Percentiles rank a stretch among this genome's conserved stretches.
Evolutionary conservation across 2,329 filamentous ascomycete species (phyloP).

Genomic region (Salinomyces thailandicus): DNA sequence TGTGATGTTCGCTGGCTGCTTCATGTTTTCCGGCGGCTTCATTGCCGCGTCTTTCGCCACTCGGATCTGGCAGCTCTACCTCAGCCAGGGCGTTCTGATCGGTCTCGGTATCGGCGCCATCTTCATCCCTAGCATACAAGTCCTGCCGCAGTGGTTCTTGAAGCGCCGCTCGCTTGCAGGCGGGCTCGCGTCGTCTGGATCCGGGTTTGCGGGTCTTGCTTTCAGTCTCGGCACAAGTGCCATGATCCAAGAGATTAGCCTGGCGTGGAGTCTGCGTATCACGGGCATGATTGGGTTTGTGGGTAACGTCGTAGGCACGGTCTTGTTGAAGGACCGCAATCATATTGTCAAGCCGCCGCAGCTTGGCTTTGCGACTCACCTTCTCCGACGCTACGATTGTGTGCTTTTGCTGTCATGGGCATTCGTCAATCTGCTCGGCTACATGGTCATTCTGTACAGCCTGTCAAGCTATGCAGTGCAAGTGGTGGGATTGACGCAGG

Average conservation of each 20-base stretch:
- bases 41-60: constrained; percentile 30
- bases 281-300: constrained; percentile 25
- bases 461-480: constrained; percentile 36
- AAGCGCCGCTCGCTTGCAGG: constrained; percentile 30
- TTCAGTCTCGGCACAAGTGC: constrained; percentile 25
- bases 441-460: constrained; percentile 30
- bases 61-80: constrained; percentile 31
- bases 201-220: constrained; percentile 30
- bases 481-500: constrained; percentile 30
- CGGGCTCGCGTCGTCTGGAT: constrained; percentile 29
- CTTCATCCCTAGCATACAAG: constrained; percentile 27
- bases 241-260: constrained; percentile 25
- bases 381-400: constrained; percentile 28
- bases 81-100: constrained; percentile 31
- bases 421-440: constrained; percentile 39
- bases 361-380: constrained; percentile 26
- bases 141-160: constrained; percentile 34
- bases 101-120: constrained; percentile 32
- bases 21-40: constrained; percentile 27
- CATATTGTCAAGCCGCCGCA: constrained; percentile 24
- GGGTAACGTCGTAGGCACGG: constrained; percentile 19
- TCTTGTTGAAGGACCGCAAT: constrained; percentile 24
- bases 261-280: constrained; percentile 33
- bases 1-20: constrained; percentile 23
- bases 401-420: constrained; percentile 32